These are phyloP conservation scores for Lentinula boryana DNA, from an alignment of 768 basidiomycete genomes.

Conservation along the genomic window DNA sequence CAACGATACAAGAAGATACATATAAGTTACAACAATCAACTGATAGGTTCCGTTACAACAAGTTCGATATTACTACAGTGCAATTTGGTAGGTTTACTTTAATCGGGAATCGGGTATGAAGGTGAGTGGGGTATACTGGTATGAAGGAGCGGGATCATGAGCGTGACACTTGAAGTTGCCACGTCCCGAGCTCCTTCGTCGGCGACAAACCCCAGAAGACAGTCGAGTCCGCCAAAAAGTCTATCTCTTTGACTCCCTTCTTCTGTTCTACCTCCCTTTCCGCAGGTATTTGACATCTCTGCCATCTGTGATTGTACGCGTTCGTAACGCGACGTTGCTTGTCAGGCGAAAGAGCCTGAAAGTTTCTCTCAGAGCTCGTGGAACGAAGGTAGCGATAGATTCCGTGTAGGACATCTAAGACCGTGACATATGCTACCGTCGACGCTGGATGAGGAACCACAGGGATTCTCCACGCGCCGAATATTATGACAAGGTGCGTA, in stretches of 20 bases:
- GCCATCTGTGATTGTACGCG: constrained; percentile 12
- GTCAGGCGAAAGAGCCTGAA: not conserved
- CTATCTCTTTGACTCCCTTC: constrained; percentile 34
- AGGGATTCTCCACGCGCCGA: not conserved
- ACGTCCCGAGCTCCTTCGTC: constrained; percentile 19
- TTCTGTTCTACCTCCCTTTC: constrained; percentile 17
- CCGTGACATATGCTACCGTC: constrained; percentile 2
- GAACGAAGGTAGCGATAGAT: constrained; percentile 3
- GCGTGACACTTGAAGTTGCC: constrained; percentile 20
- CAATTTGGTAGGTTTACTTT: not conserved
- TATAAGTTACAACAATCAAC: not conserved
- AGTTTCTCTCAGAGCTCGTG: not conserved
- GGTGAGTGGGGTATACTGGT: constrained; percentile 11
- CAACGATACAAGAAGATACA: not conserved
- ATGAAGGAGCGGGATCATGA: constrained; percentile 7
- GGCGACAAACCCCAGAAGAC: constrained; percentile 23
- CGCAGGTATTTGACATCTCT: not conserved
- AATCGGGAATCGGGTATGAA: not conserved
- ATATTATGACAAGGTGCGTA: constrained; percentile 1
- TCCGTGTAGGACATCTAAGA: constrained; percentile 7
- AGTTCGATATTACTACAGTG: not conserved
- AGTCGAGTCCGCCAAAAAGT: constrained; percentile 26
- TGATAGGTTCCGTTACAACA: too few species aligned
- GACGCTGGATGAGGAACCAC: not conserved
- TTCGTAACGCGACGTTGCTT: constrained; percentile 6